phyloP scores from a whole-genome alignment of 2,329 filamentous ascomycete genomes.

The Curvularia verruculosa region DNA sequence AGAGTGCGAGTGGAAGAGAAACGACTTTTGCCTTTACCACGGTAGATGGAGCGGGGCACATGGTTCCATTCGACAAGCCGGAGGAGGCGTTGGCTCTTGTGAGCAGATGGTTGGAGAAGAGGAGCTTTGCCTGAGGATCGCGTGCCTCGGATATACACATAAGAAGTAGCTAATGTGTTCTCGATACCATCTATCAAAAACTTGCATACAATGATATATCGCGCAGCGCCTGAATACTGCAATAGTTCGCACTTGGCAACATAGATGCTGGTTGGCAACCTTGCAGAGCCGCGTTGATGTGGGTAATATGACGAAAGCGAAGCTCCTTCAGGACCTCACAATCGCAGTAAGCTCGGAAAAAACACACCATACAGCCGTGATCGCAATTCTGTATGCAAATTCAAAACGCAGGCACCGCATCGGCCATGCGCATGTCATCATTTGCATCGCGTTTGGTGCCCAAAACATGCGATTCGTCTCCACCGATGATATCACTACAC shows the following conservation, averaged over 20 bases:
- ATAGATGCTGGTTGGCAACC: not conserved
- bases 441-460: constrained; percentile 18
- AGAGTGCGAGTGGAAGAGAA: constrained; percentile 34
- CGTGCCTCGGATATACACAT: not conserved
- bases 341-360: not conserved
- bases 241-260: not conserved
- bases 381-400: constrained; percentile 7
- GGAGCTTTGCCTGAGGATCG: constrained; percentile 36
- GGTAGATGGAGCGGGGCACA: constrained; percentile 52
- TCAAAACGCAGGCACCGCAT: constrained; percentile 8
- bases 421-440: constrained; percentile 19
- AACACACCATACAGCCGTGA: not conserved
- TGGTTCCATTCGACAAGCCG: constrained; percentile 48
- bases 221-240: not conserved
- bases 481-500: constrained; percentile 34
- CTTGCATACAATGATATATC: not conserved
- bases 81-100: constrained; percentile 40
- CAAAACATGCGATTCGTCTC: constrained; percentile 28
- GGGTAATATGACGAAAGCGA: constrained; percentile 6
- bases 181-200: not conserved
- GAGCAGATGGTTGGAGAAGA: constrained; percentile 36
- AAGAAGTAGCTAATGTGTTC: not conserved
- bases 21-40: constrained; percentile 46
- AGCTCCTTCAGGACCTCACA: constrained; percentile 11
- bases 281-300: not conserved